A percentile compares a stretch with the other conserved stretches of the same genome.
These are phyloP conservation scores for Aspergillus diversus DNA, from an alignment of 495 filamentous ascomycete genomes.

Conservation along the genomic window DNA sequence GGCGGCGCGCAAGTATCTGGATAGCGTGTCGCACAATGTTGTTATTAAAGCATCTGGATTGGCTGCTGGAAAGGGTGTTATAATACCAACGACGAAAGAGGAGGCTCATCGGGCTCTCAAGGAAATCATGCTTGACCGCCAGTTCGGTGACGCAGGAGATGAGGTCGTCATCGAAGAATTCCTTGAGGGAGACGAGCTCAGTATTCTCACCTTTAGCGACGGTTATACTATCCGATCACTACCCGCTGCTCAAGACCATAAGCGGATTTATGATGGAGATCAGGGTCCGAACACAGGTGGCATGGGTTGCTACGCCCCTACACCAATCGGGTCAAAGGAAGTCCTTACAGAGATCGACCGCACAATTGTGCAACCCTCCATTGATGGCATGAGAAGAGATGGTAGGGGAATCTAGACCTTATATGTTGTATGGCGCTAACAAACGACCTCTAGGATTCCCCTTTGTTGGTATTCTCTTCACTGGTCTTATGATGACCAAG, in stretches of 20 bases:
- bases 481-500: conserved; percentile 93
- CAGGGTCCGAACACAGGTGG: conserved; percentile 93
- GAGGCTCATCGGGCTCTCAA: conserved; percentile 82
- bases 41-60: conserved; percentile 89
- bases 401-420: conserved; percentile 37
- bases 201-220: conserved; percentile 88
- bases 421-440: conserved; percentile 5
- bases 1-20: conserved; percentile 74
- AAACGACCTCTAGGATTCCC: conserved; percentile 52
- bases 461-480: conserved; percentile 89
- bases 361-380: conserved; percentile 84
- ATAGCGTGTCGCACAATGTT: conserved; percentile 71
- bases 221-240: conserved; percentile 82
- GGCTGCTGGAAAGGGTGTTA: conserved; percentile 90
- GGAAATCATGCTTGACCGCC: conserved; percentile 86
- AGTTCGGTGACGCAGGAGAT: conserved; percentile 85
- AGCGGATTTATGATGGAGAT: conserved; percentile 90
- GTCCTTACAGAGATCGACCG: conserved; percentile 77
- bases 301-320: conserved; percentile 97
- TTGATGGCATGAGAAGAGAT: conserved; percentile 85
- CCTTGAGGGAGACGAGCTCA: conserved; percentile 88
- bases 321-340: conserved; percentile 74
- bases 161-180: conserved; percentile 98
- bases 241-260: conserved; percentile 96
- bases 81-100: conserved; percentile 77